Evolutionary conservation across 495 filamentous ascomycete species (phyloP).

Genomic region (Podospora pseudoanserina): DNA sequence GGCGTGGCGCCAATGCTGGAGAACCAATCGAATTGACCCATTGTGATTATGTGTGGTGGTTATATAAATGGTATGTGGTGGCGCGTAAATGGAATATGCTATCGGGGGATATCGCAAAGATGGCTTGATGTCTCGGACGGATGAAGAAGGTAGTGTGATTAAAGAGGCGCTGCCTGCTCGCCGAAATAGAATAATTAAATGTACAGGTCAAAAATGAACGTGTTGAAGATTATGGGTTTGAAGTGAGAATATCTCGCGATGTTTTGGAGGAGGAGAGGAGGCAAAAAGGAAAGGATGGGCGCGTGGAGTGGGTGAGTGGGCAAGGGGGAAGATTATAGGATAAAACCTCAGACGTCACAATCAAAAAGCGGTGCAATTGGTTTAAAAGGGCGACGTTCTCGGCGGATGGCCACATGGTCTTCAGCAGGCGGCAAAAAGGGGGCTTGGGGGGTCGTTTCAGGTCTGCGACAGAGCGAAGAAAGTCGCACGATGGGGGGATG

Average conservation of each 20-base stretch:
- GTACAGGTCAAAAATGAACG: not conserved
- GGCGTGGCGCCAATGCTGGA: constrained; percentile 45
- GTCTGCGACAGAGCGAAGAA: constrained; percentile 32
- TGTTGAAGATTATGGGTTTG: not conserved
- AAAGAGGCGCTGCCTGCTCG: not conserved
- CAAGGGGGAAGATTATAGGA: constrained; percentile 5
- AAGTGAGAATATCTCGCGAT: not conserved
- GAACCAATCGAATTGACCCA: constrained; percentile 51
- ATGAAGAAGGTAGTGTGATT: not conserved
- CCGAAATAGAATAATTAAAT: not conserved
- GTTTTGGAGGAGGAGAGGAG: constrained; percentile 2
- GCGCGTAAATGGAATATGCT: not conserved
- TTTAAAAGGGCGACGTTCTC: not conserved
- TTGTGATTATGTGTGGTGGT: constrained; percentile 12
- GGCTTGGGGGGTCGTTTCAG: constrained; percentile 36
- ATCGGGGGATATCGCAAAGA: not conserved
- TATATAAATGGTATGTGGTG: not conserved
- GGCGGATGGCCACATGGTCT: constrained; percentile 12
- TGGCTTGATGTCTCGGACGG: not conserved
- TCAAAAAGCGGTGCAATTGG: constrained; percentile 7
- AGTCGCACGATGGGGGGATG: constrained; percentile 28
- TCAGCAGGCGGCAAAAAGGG: constrained; percentile 7
- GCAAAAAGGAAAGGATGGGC: constrained; percentile 2
- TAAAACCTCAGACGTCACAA: constrained; percentile 25
- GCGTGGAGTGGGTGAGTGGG: not conserved